Evolutionary conservation across 345 rosid species (phyloP).

Genomic region (Aurinia saxatilis): DNA sequence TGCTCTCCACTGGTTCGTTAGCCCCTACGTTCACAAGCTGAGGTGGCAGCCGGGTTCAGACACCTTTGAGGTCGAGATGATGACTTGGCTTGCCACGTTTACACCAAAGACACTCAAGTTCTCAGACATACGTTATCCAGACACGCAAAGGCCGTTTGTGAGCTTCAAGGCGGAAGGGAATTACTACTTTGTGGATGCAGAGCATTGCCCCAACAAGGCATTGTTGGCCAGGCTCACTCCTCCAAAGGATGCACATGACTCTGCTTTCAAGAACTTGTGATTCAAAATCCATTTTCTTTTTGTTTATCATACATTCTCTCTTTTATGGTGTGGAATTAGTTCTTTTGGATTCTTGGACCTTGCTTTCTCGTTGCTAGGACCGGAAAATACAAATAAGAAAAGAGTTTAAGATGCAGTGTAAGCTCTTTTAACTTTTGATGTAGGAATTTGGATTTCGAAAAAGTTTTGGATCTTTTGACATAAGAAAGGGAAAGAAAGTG

Average conservation of each 20-base stretch:
- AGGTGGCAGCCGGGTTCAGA: conserved; percentile 93
- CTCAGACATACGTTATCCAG: conserved; percentile 63
- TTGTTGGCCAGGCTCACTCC: conserved; percentile 77
- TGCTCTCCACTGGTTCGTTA: conserved; percentile 86
- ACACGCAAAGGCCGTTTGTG: conserved; percentile 83
- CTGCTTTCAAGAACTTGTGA: conserved; percentile 83
- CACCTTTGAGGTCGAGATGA: conserved; percentile 83
- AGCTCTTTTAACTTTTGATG: neutral
- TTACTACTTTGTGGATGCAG: conserved; percentile 69
- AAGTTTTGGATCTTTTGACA: too few relatives aligned
- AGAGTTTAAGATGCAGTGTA: neutral
- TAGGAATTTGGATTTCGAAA: neutral
- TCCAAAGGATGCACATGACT: conserved; percentile 50
- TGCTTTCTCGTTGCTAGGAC: neutral
- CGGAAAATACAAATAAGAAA: conserved; percentile 14
- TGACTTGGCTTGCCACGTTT: conserved; percentile 81
- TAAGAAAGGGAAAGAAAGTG: too few relatives aligned
- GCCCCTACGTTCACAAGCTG: conserved; percentile 86
- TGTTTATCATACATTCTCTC: neutral
- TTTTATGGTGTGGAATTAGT: neutral
- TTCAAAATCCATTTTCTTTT: neutral
- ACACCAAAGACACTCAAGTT: conserved; percentile 61
- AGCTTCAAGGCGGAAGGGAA: conserved; percentile 73
- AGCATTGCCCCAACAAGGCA: conserved; percentile 86
- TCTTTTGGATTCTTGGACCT: conserved; percentile 8